These are phyloP conservation scores for Globomyces pollinis-pini DNA, from an alignment of 192 early-diverging fungal genomes.

Conservation along the genomic window DNA sequence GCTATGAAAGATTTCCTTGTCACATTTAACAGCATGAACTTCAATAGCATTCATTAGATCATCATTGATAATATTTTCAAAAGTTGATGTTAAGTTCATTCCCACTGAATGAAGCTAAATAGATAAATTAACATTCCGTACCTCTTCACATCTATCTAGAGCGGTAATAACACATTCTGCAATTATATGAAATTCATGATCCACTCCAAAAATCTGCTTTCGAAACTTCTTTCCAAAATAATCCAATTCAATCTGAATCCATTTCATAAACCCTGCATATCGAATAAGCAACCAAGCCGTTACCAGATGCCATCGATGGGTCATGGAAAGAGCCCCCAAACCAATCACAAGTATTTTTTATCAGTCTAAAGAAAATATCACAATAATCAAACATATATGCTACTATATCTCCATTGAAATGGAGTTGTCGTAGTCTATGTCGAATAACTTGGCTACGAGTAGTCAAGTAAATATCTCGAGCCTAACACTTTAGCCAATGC, in stretches of 20 bases:
- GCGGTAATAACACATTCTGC: constrained; percentile 75
- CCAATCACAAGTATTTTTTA: constrained; percentile 96
- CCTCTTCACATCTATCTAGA: constrained; percentile 67
- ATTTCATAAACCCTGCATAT: constrained; percentile 89
- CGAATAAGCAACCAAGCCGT: no score
- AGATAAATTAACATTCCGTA: constrained; percentile 20
- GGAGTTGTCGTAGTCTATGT: constrained; percentile 66
- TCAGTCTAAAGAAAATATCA: constrained; percentile 79
- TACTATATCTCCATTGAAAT: constrained; percentile 81
- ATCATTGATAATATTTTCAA: constrained; percentile 70
- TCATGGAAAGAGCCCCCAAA: constrained; percentile 83
- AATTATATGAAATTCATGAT: constrained; percentile 72
- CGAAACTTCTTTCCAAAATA: constrained; percentile 78
- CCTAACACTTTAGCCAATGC: constrained; percentile 44
- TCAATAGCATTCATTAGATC: constrained; percentile 66
- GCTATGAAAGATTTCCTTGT: constrained; percentile 55
- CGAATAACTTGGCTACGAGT: constrained; percentile 71
- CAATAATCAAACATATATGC: constrained; percentile 65
- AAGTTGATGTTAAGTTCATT: constrained; percentile 73
- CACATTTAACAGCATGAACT: constrained; percentile 55
- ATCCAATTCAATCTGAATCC: constrained; percentile 81
- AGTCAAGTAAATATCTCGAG: constrained; percentile 78
- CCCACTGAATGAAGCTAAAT: constrained; percentile 79
- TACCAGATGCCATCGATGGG: constrained; percentile 81
- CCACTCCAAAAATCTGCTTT: constrained; percentile 78